Conservation (phyloP, 441 rosid species). For the Pelargonium fulgidum region DNA sequence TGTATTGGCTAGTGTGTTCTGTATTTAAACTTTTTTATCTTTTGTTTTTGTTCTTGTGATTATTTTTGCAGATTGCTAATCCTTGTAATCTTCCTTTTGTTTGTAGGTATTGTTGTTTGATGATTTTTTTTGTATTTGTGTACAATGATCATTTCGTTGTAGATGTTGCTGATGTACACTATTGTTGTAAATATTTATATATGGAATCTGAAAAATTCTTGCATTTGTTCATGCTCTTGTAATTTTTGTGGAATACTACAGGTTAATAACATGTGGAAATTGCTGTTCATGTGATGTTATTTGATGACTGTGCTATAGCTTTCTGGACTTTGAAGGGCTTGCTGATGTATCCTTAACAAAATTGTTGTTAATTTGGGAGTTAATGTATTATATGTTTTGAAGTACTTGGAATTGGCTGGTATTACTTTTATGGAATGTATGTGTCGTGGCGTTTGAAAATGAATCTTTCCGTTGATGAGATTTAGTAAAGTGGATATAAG, state of each 20-base stretch:
- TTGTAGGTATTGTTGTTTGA: background rate
- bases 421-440: background rate
- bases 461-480: too few species aligned
- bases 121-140: background rate
- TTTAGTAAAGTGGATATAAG: too few species aligned
- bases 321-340: background rate
- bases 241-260: background rate
- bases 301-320: too few species aligned
- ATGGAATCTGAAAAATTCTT: background rate
- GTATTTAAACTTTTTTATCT: constrained; percentile 13
- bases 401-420: constrained; percentile 14
- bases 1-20: constrained; percentile 26
- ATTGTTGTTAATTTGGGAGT: background rate
- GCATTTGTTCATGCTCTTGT: background rate
- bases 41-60: background rate
- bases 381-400: background rate
- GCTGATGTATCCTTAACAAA: constrained; percentile 11
- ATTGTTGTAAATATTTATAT: background rate
- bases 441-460: too few species aligned
- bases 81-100: constrained; percentile 11
- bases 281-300: background rate
- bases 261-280: background rate
- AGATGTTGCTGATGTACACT: background rate
- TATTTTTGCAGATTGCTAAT: constrained; percentile 1
- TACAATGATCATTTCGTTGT: background rate